Evolutionary conservation across 2,329 filamentous ascomycete genomes (phyloP).

Genomic region (Aspergillus amoenus): DNA sequence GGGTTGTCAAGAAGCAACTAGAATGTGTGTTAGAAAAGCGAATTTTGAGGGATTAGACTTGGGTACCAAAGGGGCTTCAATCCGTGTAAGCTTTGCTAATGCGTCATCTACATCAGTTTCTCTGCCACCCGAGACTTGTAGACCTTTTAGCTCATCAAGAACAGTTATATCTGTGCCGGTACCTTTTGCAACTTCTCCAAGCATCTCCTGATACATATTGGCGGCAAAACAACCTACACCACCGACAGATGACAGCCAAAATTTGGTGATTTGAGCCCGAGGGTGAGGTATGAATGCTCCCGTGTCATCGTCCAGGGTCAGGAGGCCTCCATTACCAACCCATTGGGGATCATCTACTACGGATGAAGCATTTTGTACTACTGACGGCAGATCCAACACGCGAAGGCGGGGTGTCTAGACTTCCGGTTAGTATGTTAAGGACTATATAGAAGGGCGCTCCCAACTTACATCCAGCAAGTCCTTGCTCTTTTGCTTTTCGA

Average conservation of each 20-base stretch:
- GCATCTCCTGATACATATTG: constrained; percentile 17
- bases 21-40: neutral
- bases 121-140: constrained; percentile 26
- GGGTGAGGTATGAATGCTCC: constrained; percentile 15
- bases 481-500: constrained; percentile 31
- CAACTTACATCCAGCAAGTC: constrained; percentile 34
- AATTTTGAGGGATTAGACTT: neutral
- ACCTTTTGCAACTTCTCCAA: constrained; percentile 23
- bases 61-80: constrained; percentile 31
- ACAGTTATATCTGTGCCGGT: constrained; percentile 29
- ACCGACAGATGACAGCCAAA: constrained; percentile 24
- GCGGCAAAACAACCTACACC: constrained; percentile 25
- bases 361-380: constrained; percentile 8
- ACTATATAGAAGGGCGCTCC: neutral
- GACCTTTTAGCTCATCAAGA: constrained; percentile 20
- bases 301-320: constrained; percentile 16
- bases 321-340: constrained; percentile 6
- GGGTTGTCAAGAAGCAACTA: constrained; percentile 23
- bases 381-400: constrained; percentile 23
- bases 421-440: neutral
- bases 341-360: neutral
- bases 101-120: constrained; percentile 28
- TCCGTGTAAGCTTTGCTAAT: constrained; percentile 25
- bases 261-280: constrained; percentile 16
- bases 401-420: constrained; percentile 28